These are phyloP conservation scores for Heterobasidion irregulare DNA, from an alignment of 1,284 basidiomycete species.

Conservation along the genomic window DNA sequence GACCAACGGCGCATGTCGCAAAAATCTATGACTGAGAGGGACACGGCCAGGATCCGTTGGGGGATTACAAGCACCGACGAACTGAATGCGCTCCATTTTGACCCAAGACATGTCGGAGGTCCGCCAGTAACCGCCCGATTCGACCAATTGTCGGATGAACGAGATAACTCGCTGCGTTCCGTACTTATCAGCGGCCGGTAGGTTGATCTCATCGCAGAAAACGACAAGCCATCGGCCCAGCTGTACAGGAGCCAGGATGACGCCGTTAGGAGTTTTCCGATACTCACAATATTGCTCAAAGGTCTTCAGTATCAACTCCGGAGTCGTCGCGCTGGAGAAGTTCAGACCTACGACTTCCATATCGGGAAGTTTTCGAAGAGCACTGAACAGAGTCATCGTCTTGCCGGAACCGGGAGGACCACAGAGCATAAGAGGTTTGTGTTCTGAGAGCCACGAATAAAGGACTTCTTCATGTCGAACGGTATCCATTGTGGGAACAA, in stretches of 20 bases:
- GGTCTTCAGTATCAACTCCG: slow-evolving; percentile 96
- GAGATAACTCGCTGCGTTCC: slow-evolving; percentile 98
- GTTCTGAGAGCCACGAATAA: slow-evolving; percentile 98
- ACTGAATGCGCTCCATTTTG: slow-evolving; percentile 95
- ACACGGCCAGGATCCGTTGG: slow-evolving; percentile 99
- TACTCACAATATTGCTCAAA: slow-evolving; percentile 99
- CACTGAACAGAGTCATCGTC: slow-evolving; percentile 99
- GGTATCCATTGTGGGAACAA: slow-evolving; percentile 98
- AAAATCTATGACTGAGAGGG: slow-evolving; percentile 94
- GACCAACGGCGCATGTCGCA: slow-evolving; percentile 96
- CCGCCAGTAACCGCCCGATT: slow-evolving; percentile 93
- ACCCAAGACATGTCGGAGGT: slow-evolving; percentile 97
- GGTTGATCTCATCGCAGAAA: slow-evolving; percentile 99
- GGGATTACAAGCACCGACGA: slow-evolving; percentile 99
- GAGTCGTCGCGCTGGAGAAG: slow-evolving; percentile 98
- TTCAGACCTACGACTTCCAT: slow-evolving; percentile 99
- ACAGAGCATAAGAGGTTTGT: slow-evolving; percentile 97
- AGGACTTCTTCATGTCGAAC: slow-evolving; percentile 98
- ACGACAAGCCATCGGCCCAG: slow-evolving; percentile 98
- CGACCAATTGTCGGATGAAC: slow-evolving; percentile 95
- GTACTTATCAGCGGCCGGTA: slow-evolving; percentile 96
- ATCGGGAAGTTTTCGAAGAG: slow-evolving; percentile 93
- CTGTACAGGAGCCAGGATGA: slow-evolving; percentile 88
- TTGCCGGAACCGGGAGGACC: slow-evolving; percentile 99
- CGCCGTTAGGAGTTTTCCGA: slow-evolving; percentile 95